Evolutionary conservation across 192 early-diverging fungal species (phyloP), one percentile per base, ranked within the genome.

Genomic region (Podila verticillata): DNA sequence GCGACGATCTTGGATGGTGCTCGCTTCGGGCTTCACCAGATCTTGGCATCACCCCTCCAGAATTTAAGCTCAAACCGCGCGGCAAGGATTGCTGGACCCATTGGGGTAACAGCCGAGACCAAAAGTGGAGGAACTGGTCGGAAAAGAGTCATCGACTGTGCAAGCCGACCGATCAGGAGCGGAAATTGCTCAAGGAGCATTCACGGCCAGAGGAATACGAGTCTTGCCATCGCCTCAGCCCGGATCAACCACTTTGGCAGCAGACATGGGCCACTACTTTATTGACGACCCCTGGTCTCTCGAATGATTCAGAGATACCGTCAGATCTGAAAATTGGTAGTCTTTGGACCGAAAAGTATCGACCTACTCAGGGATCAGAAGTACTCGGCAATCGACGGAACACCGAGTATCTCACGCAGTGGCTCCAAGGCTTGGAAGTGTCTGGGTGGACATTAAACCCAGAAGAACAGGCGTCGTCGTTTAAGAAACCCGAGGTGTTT

Each of bases 401-500:
- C 8, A 80, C 77, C 36, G 66, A 80, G 26, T 80, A 80, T 57
- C 35, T 80, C 34, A 72, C 70, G 7, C 70, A 72, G n/a, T 80
- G 77, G 77, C 70, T 80, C 31, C 60, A 61, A 31, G 57, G 77
- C 20, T 54, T 80, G 4, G 70, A 72, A 34, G 77, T 80, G 5
- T 67, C 77, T 15, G 77, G 77, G 19, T 80, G 77, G 77, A 72
- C 77, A 0, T 36, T 80, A 22, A 80, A 80, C n/a, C 70, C 77
- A 20, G 77, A 80, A 39, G 77, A 80, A 39, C 26, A 47, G 6
- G 59, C 62, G 5, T 17, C 61, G 51, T 26, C 51, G n/a, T n/a
- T 26, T 2, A n/a, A 26, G 51, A 54, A 54, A 30, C n/a, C 39
- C 4, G 68, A 70, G 35, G 58, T 70, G 17, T 65, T 78, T 48